These are phyloP conservation scores for Spencermartinsiella ligniputridi DNA, from an alignment of 1,139 yeast species.

Conservation along the genomic window DNA sequence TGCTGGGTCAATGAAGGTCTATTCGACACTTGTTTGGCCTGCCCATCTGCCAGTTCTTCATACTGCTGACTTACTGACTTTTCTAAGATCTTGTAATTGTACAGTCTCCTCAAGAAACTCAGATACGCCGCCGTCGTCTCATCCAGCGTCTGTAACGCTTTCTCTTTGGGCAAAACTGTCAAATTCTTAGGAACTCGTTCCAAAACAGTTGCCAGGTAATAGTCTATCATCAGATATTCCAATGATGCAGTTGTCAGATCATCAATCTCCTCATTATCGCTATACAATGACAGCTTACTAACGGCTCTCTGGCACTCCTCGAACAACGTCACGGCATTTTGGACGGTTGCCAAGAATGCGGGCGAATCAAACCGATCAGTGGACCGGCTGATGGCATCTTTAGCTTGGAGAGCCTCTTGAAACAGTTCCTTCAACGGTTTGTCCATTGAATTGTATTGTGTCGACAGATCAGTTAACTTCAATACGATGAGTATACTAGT, in stretches of 20 bases:
- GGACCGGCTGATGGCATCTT: background rate
- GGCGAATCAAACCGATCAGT: conserved; percentile 5
- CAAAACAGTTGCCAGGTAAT: conserved; percentile 41
- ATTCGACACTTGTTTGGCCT: background rate
- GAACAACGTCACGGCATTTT: conserved; percentile 16
- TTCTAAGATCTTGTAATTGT: conserved; percentile 24
- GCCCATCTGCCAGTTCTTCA: background rate
- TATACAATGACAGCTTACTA: conserved; percentile 44
- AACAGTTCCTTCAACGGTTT: conserved; percentile 8
- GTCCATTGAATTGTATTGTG: conserved; percentile 7
- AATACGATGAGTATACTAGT: too few species aligned
- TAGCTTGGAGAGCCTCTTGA: conserved; percentile 4
- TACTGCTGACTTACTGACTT: background rate
- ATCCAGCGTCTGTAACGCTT: conserved; percentile 19
- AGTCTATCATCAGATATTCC: conserved; percentile 48
- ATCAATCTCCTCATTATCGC: conserved; percentile 53
- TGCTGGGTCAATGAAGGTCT: background rate
- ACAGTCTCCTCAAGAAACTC: conserved; percentile 24
- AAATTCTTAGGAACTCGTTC: conserved; percentile 23
- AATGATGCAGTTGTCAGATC: conserved; percentile 54
- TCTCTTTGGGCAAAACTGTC: background rate
- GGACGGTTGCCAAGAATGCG: conserved; percentile 20
- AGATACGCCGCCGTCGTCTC: conserved; percentile 21
- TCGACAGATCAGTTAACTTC: too few species aligned
- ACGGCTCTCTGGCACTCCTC: conserved; percentile 22